Percentiles rank a stretch among this genome's conserved stretches.
These are phyloP conservation scores for Dioszegia aurantiaca DNA, from an alignment of 768 basidiomycete genomes.

Conservation along the genomic window DNA sequence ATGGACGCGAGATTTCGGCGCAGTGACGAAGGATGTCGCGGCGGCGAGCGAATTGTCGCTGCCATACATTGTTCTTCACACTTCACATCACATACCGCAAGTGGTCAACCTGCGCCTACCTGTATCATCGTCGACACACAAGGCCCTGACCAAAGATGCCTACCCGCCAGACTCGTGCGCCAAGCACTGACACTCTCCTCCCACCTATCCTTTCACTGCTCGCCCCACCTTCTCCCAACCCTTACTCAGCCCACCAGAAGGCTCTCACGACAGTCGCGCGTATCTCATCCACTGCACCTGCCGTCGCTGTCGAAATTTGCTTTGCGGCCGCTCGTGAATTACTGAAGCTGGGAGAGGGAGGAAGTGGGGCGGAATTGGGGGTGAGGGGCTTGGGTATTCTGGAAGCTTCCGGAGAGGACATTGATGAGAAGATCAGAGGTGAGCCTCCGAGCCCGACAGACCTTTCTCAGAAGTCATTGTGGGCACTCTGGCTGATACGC, in stretches of 20 bases:
- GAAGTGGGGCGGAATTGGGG: conserved; percentile 83
- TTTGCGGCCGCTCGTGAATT: conserved; percentile 86
- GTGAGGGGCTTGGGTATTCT: conserved; percentile 79
- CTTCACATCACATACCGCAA: no score
- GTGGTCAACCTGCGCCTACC: neutral
- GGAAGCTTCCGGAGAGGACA: conserved; percentile 66
- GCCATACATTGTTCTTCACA: no score
- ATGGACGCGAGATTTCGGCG: no score
- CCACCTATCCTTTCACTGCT: conserved; percentile 46
- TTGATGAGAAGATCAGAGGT: conserved; percentile 81
- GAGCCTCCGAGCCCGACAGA: no score
- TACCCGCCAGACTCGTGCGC: conserved; percentile 36
- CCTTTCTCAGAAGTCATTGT: neutral
- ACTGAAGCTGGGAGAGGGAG: conserved; percentile 79
- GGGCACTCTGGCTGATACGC: neutral
- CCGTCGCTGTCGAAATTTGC: conserved; percentile 85
- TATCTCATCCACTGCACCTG: conserved; percentile 62
- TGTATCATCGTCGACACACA: neutral
- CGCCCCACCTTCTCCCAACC: conserved; percentile 62
- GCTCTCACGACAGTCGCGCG: conserved; percentile 90
- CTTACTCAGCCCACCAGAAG: conserved; percentile 94
- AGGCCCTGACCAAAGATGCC: conserved; percentile 34
- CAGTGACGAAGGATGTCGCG: no score
- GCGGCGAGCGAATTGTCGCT: no score
- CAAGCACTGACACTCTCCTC: conserved; percentile 38